phyloP scores from a whole-genome alignment of 768 basidiomycete species.

The Rhodotorula babjevae region DNA sequence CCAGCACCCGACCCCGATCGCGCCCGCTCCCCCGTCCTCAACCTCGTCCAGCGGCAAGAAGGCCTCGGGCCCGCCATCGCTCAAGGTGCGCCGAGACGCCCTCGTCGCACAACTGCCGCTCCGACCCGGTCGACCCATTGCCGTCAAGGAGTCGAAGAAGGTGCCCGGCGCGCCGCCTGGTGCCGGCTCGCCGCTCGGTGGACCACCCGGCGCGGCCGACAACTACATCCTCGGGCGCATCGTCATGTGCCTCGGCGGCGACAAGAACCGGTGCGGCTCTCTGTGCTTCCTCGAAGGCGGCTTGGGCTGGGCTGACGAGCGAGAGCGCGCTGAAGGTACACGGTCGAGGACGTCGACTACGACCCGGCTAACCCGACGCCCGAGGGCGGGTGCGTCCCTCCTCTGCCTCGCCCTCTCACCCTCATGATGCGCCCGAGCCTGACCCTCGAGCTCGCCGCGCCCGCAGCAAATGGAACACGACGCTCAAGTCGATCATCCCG shows the following conservation, averaged over 20 bases:
- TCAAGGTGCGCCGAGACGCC: slow-evolving; percentile 42
- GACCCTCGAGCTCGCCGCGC: not conserved
- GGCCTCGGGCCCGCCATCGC: slow-evolving; percentile 35
- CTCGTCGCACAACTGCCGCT: slow-evolving; percentile 48
- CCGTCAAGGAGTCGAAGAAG: slow-evolving; percentile 45
- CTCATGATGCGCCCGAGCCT: no score
- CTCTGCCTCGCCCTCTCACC: not conserved
- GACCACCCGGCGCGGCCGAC: slow-evolving; percentile 26
- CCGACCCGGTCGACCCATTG: slow-evolving; percentile 46
- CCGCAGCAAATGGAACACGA: slow-evolving; percentile 47
- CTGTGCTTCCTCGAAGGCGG: no score
- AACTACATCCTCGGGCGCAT: slow-evolving; percentile 51
- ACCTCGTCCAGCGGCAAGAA: not conserved
- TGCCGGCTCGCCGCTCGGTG: no score
- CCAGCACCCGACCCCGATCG: not conserved
- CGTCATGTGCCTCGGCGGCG: slow-evolving; percentile 43
- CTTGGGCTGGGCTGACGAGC: not conserved
- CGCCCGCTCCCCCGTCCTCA: not conserved
- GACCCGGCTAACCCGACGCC: slow-evolving; percentile 30
- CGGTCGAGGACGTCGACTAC: slow-evolving; percentile 49
- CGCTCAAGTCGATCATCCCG: slow-evolving; percentile 49
- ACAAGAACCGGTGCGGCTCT: slow-evolving; percentile 44
- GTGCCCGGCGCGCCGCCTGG: not conserved
- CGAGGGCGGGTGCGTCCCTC: slow-evolving; percentile 24
- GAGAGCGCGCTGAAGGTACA: slow-evolving; percentile 43